Conservation (phyloP, 768 basidiomycete species). For the Lepiota venenata region DNA sequence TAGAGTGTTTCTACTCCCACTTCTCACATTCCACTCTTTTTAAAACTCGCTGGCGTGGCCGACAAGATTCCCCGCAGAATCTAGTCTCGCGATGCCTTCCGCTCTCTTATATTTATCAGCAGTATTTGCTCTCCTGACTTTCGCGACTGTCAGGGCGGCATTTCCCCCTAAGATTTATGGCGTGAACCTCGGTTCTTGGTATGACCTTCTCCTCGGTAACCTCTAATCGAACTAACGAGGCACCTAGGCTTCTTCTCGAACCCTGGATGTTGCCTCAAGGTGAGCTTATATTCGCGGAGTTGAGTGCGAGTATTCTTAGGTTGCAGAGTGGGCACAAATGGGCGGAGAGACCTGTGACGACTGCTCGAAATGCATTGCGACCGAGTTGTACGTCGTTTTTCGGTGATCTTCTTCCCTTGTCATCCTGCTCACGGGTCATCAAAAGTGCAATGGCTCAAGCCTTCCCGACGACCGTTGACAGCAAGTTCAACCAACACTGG, state of each 20-base stretch:
- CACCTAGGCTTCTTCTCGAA: conserved; percentile 65
- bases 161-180: conserved; percentile 57
- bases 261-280: conserved; percentile 82
- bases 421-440: not conserved
- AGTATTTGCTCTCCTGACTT: conserved; percentile 8
- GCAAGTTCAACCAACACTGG: conserved; percentile 64
- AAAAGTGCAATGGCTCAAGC: conserved; percentile 57
- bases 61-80: not conserved
- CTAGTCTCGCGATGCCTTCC: conserved; percentile 18
- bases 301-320: not conserved
- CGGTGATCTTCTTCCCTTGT: not conserved
- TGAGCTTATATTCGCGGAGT: conserved; percentile 16
- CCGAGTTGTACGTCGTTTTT: conserved; percentile 54
- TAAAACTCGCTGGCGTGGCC: conserved; percentile 9
- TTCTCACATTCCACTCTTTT: not conserved
- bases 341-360: conserved; percentile 60
- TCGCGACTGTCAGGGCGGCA: conserved; percentile 16
- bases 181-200: conserved; percentile 71
- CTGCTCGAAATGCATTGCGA: conserved; percentile 60
- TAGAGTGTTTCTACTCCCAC: not conserved
- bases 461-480: conserved; percentile 56
- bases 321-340: conserved; percentile 69
- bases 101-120: conserved; percentile 21
- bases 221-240: conserved; percentile 8
- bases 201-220: conserved; percentile 12